phyloP scores from a whole-genome alignment of 139 green algal species.

The Spirogloea muscicola region DNA sequence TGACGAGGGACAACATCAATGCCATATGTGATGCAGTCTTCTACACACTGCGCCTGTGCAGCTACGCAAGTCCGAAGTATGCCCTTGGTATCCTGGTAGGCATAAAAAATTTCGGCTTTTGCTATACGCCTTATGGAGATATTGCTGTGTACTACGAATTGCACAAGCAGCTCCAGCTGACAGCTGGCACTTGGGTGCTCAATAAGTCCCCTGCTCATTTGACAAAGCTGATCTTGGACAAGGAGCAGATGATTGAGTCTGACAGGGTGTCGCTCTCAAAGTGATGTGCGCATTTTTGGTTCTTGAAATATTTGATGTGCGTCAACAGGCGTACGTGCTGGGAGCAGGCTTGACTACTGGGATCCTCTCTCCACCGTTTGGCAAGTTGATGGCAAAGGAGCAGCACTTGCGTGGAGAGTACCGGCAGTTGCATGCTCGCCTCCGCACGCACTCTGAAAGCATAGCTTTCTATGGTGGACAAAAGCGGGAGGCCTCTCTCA shows the following conservation, averaged over 20 bases:
- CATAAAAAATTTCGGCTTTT: conserved; percentile 21
- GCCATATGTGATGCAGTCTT: conserved; percentile 60
- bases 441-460: conserved; percentile 32
- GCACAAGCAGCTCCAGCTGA: neutral
- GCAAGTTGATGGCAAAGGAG: conserved; percentile 42
- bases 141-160: neutral
- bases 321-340: conserved; percentile 19
- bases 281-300: too few species aligned
- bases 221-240: neutral
- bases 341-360: conserved; percentile 8
- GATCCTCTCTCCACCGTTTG: conserved; percentile 28
- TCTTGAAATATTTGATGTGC: too few species aligned
- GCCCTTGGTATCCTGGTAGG: conserved; percentile 62
- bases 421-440: conserved; percentile 33
- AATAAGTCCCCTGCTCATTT: neutral
- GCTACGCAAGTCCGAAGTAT: conserved; percentile 64
- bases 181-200: neutral
- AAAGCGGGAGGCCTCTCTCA: neutral
- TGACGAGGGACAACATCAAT: conserved; percentile 54
- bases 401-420: conserved; percentile 47
- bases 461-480: conserved; percentile 37
- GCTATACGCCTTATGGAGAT: neutral
- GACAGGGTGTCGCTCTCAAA: too few species aligned
- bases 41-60: conserved; percentile 57
- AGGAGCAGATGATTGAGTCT: too few species aligned